A percentile compares a stretch with the other conserved stretches of the same genome.
Evolutionary conservation across 768 basidiomycete genomes (phyloP).

Genomic region (Suillus sp.): DNA sequence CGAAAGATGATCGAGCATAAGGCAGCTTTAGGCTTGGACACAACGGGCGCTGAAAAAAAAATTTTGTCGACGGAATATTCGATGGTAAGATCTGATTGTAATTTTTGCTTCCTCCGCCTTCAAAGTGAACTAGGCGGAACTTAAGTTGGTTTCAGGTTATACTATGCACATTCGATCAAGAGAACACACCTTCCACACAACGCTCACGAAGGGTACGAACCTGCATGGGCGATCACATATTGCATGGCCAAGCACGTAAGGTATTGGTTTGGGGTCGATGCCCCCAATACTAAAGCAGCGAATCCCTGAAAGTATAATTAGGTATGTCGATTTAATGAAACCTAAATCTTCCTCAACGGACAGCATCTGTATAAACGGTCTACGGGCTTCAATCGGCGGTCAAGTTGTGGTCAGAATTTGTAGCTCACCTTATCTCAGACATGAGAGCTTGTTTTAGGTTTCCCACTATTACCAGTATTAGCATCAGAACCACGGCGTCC

Average conservation of each 20-base stretch:
- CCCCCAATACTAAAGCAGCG: background rate
- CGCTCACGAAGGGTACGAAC: background rate
- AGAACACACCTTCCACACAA: background rate
- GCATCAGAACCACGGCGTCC: background rate
- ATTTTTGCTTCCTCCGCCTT: background rate
- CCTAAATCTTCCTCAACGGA: background rate
- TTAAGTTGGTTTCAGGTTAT: background rate
- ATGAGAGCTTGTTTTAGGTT: conserved; percentile 1
- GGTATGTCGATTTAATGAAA: background rate
- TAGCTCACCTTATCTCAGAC: conserved; percentile 1
- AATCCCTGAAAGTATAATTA: background rate
- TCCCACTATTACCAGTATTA: background rate
- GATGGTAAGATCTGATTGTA: background rate
- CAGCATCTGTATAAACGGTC: background rate
- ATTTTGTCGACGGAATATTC: background rate
- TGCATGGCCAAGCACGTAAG: conserved; percentile 4
- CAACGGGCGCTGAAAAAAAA: background rate
- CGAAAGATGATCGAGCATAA: background rate
- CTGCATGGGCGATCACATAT: background rate
- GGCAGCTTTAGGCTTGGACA: background rate
- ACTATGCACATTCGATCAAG: background rate
- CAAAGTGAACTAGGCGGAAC: background rate
- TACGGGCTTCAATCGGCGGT: background rate
- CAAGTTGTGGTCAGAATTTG: background rate
- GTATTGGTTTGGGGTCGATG: background rate